Evolutionary conservation across 106 monocot species (phyloP).

Genomic region (Posidonia australis): DNA sequence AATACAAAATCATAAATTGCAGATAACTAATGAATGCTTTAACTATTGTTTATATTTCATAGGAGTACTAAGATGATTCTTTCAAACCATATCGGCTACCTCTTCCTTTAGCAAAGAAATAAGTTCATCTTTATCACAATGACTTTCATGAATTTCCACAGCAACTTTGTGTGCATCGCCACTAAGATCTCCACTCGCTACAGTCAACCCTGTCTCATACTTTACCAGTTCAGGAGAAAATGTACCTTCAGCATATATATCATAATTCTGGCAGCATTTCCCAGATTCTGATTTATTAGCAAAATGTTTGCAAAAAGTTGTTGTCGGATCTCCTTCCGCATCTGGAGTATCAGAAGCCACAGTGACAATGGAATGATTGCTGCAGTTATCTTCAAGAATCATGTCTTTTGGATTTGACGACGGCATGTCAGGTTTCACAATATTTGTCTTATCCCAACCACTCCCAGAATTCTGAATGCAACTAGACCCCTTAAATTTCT

Average conservation of each 20-base stretch:
- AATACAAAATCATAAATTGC: not conserved
- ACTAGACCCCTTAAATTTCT: not conserved
- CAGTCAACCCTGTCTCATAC: not conserved
- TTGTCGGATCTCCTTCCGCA: constrained; percentile 4
- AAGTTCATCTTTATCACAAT: constrained; percentile 32
- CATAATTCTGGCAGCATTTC: not conserved
- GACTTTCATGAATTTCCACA: constrained; percentile 9
- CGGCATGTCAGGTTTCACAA: not conserved
- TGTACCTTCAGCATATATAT: constrained; percentile 1
- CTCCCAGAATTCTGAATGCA: not conserved
- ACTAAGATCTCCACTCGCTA: constrained; percentile 7
- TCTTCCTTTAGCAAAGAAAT: constrained; percentile 47
- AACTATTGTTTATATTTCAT: not conserved
- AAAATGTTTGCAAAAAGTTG: not conserved
- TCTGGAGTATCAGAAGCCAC: constrained; percentile 10
- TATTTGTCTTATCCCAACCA: not conserved
- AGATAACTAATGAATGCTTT: not conserved
- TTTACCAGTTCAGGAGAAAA: constrained; percentile 15
- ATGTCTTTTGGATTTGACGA: not conserved
- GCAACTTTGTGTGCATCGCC: not conserved
- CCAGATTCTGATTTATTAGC: not conserved
- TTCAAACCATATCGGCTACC: constrained; percentile 25
- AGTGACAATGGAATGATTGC: constrained; percentile 1
- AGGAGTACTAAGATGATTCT: not conserved
- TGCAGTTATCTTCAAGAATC: constrained; percentile 6